A percentile compares a stretch with the other conserved stretches of the same genome.
These are phyloP conservation scores for Mycena pura DNA, from an alignment of 768 basidiomycete genomes.

Conservation along the genomic window DNA sequence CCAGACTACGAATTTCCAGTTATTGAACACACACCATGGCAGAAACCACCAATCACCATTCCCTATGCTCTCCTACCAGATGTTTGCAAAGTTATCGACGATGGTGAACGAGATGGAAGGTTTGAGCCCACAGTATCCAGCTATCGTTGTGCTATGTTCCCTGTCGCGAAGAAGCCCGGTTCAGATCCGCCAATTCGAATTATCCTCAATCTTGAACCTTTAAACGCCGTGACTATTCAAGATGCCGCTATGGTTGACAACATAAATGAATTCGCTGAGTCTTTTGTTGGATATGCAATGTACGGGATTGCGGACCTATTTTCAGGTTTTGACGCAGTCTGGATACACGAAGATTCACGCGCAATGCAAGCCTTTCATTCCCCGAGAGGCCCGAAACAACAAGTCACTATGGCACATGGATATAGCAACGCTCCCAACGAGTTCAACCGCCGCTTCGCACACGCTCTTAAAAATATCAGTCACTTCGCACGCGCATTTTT, in stretches of 20 bases:
- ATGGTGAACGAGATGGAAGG: constrained; percentile 22
- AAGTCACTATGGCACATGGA: constrained; percentile 14
- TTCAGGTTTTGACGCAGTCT: constrained; percentile 38
- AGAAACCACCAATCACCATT: constrained; percentile 21
- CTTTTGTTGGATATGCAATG: constrained; percentile 28
- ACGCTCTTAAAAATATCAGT: no score
- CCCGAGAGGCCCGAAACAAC: constrained; percentile 8
- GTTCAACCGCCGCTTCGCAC: no score
- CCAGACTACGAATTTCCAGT: constrained; percentile 30
- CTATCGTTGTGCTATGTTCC: constrained; percentile 30
- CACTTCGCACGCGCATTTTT: constrained; percentile 18
- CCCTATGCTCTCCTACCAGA: constrained; percentile 27
- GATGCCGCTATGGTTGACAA: constrained; percentile 33
- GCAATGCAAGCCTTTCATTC: constrained; percentile 17
- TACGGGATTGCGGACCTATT: constrained; percentile 37
- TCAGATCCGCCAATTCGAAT: constrained; percentile 31
- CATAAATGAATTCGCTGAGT: constrained; percentile 33
- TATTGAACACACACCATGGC: constrained; percentile 35
- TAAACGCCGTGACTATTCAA: constrained; percentile 40
- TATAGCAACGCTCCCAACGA: constrained; percentile 17
- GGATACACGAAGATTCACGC: neutral
- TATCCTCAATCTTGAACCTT: constrained; percentile 38
- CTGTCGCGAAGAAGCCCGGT: constrained; percentile 34
- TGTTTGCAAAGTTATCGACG: constrained; percentile 29
- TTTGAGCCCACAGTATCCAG: constrained; percentile 31